Evolutionary conservation across 805 yeast genomes (phyloP).

Genomic region (Sporopachydermia quercuum): DNA sequence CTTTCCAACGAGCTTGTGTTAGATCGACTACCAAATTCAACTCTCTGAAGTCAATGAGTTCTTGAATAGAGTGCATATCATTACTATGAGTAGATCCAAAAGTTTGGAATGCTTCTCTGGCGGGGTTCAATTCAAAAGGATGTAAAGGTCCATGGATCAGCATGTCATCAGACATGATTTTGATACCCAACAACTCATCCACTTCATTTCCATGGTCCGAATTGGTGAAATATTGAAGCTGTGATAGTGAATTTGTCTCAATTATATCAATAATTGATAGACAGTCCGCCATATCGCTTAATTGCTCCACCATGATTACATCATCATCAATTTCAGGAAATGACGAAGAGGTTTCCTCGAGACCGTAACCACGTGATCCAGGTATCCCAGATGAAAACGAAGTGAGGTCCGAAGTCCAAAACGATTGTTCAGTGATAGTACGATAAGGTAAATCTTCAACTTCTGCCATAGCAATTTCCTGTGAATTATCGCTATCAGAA

Average conservation of each 20-base stretch:
- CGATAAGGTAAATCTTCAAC: neutral
- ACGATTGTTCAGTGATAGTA: neutral
- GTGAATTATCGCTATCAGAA: neutral
- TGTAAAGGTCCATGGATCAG: neutral
- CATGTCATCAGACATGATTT: neutral
- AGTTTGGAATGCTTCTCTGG: neutral
- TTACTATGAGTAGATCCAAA: neutral
- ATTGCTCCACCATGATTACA: neutral
- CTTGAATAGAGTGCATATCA: no score
- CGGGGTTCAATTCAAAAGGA: neutral
- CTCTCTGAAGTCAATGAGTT: neutral
- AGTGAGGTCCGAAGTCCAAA: neutral
- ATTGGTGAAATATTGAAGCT: neutral
- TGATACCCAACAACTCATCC: conserved; percentile 1
- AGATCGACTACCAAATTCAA: neutral
- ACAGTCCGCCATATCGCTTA: conserved; percentile 7
- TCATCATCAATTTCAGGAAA: no score
- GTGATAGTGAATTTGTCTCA: conserved; percentile 4
- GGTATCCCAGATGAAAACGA: neutral
- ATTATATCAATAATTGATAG: conserved; percentile 13
- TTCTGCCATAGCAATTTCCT: neutral
- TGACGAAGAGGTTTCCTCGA: neutral
- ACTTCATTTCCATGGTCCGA: neutral
- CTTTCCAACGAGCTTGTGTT: neutral
- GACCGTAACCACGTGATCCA: conserved; percentile 1